phyloP scores from a whole-genome alignment of 2,329 filamentous ascomycete species.

The Fusarium annulatum region DNA sequence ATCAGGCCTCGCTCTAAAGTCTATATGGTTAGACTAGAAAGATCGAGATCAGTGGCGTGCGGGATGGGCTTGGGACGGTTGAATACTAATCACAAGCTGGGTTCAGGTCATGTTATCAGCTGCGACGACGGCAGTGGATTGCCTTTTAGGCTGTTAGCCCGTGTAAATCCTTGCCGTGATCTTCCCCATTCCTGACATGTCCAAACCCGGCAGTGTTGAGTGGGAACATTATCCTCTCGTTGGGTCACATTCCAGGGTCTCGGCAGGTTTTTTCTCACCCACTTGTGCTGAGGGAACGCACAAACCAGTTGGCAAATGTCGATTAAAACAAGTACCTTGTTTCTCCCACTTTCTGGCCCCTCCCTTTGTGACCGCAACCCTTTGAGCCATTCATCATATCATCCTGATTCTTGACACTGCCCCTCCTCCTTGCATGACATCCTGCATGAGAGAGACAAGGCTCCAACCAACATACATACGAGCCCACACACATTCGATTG shows the following conservation, averaged over 20 bases:
- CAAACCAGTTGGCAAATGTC: background rate
- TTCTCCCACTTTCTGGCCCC: constrained; percentile 4
- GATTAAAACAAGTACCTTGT: constrained; percentile 17
- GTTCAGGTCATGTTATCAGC: background rate
- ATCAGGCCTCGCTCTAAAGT: constrained; percentile 1
- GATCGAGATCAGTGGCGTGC: constrained; percentile 6
- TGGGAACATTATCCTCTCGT: constrained; percentile 2
- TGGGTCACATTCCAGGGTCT: constrained; percentile 24
- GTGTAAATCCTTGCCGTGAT: constrained; percentile 16
- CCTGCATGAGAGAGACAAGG: constrained; percentile 7
- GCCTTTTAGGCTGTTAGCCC: background rate
- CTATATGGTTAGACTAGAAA: background rate
- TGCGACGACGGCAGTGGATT: background rate
- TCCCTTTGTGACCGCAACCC: background rate
- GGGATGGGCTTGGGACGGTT: background rate
- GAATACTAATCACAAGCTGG: background rate
- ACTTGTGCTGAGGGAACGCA: background rate
- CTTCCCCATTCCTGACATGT: constrained; percentile 28
- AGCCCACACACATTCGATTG: background rate
- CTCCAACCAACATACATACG: background rate
- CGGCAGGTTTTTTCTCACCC: background rate
- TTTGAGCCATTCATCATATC: background rate
- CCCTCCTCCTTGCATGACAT: constrained; percentile 14
- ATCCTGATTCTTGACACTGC: background rate
- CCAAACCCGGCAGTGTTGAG: constrained; percentile 24